A percentile compares a stretch with the other conserved stretches of the same genome.
Conservation (phyloP, 371 early-diverging fungal species). For the Lichtheimia ornata region DNA sequence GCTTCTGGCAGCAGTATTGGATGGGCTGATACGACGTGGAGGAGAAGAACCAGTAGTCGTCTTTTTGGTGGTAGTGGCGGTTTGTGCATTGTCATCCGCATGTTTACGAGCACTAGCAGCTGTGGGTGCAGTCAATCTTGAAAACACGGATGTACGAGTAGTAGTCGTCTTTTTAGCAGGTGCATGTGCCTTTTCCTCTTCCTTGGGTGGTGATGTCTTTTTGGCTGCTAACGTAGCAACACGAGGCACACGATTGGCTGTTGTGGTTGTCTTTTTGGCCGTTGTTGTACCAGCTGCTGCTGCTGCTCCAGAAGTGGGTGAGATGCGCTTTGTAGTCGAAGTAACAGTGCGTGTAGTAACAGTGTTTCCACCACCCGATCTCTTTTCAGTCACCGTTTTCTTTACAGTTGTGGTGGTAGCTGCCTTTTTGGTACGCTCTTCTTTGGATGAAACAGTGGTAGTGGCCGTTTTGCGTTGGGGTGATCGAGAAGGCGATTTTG, state of each 20-base stretch:
- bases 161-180: neutral
- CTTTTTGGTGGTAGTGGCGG: slow-evolving; percentile 5
- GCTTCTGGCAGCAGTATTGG: slow-evolving; percentile 4
- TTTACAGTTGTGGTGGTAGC: slow-evolving; percentile 9
- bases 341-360: slow-evolving; percentile 1
- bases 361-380: slow-evolving; percentile 1
- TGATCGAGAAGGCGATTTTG: slow-evolving; percentile 19
- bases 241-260: slow-evolving; percentile 23
- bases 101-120: slow-evolving; percentile 13
- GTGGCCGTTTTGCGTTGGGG: slow-evolving; percentile 5
- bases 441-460: neutral
- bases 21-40: slow-evolving; percentile 13
- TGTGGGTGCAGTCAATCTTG: slow-evolving; percentile 19
- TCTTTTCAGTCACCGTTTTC: neutral
- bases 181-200: neutral
- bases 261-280: slow-evolving; percentile 4
- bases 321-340: slow-evolving; percentile 9
- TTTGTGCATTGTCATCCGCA: slow-evolving; percentile 9
- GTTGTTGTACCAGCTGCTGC: neutral
- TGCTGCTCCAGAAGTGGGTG: neutral
- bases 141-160: slow-evolving; percentile 7
- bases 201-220: neutral
- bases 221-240: slow-evolving; percentile 13
- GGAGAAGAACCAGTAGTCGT: slow-evolving; percentile 1
- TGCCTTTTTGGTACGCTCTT: neutral